phyloP scores from a whole-genome alignment of 129 eudicot species.

The Pulicaria dysenterica region DNA sequence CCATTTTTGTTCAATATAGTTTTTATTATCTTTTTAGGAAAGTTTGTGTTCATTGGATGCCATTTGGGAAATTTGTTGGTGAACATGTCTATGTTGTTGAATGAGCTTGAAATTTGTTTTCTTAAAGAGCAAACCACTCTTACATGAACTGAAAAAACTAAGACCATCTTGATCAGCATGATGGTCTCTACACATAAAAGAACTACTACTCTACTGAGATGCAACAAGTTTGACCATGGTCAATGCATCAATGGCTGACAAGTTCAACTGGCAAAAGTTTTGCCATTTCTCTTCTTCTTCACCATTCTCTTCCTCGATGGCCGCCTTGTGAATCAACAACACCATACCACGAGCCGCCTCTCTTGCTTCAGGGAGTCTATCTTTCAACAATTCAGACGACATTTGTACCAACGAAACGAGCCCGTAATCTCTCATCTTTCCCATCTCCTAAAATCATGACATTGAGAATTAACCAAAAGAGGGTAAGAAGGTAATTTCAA shows the following conservation, averaged over 20 bases:
- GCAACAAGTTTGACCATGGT: slow-evolving; percentile 67
- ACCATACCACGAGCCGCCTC: slow-evolving; percentile 85
- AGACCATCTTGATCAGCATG: slow-evolving; percentile 33
- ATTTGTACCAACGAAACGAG: slow-evolving; percentile 49
- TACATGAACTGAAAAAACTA: slow-evolving; percentile 9
- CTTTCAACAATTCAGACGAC: slow-evolving; percentile 74
- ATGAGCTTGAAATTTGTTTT: background rate
- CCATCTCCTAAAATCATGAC: slow-evolving; percentile 48
- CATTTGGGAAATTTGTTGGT: background rate
- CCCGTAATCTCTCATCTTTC: slow-evolving; percentile 73
- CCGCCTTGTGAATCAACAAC: slow-evolving; percentile 39
- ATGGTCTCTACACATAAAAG: slow-evolving; percentile 22
- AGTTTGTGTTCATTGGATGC: background rate
- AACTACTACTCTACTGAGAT: slow-evolving; percentile 26
- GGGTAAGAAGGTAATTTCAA: background rate
- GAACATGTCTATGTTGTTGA: slow-evolving; percentile 8
- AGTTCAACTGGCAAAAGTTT: slow-evolving; percentile 82
- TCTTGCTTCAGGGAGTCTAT: slow-evolving; percentile 96
- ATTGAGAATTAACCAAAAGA: background rate
- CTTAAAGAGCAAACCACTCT: slow-evolving; percentile 30
- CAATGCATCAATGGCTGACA: slow-evolving; percentile 80
- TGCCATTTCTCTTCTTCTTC: slow-evolving; percentile 75
- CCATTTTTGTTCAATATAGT: slow-evolving; percentile 12
- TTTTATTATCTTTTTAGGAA: background rate
- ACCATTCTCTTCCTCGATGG: slow-evolving; percentile 47